A percentile compares a stretch with the other conserved stretches of the same genome.
Conservation (phyloP, 306 rosid genomes). For the Cicer chorassanicum region DNA sequence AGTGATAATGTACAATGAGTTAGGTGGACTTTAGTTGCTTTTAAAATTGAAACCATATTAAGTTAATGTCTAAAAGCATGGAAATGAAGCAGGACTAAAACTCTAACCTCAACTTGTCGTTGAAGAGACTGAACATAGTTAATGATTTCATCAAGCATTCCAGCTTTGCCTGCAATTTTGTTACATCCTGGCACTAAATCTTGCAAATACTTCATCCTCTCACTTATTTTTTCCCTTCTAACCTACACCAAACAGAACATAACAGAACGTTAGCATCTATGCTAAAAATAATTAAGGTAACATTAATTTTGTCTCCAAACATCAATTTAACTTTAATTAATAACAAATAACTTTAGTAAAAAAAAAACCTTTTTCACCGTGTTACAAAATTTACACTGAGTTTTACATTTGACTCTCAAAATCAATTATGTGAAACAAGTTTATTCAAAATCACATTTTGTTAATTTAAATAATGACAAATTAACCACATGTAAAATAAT, state of each 20-base stretch:
- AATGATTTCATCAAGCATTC: conserved; percentile 98
- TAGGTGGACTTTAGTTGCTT: background rate
- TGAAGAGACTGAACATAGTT: conserved; percentile 94
- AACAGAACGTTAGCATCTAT: background rate
- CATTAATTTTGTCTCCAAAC: background rate
- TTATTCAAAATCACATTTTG: background rate
- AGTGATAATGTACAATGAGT: conserved; percentile 26
- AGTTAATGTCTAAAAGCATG: background rate
- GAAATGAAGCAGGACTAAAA: conserved; percentile 13
- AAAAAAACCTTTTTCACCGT: no score
- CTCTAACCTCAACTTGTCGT: conserved; percentile 88
- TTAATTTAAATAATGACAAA: background rate
- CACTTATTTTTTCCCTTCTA: conserved; percentile 93
- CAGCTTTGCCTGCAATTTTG: conserved; percentile 95
- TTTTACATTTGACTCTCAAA: no score
- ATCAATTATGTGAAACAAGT: background rate
- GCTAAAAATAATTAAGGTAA: background rate
- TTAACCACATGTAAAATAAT: no score
- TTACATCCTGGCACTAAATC: conserved; percentile 98
- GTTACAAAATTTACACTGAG: no score
- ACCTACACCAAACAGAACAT: conserved; percentile 59
- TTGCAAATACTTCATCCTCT: conserved; percentile 93
- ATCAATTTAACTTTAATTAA: background rate
- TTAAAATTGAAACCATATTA: background rate
- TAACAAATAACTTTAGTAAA: no score